Evolutionary conservation across 768 basidiomycete species (phyloP), one percentile per base, ranked within the genome.

Genomic region (Boletellus ananiceps): DNA sequence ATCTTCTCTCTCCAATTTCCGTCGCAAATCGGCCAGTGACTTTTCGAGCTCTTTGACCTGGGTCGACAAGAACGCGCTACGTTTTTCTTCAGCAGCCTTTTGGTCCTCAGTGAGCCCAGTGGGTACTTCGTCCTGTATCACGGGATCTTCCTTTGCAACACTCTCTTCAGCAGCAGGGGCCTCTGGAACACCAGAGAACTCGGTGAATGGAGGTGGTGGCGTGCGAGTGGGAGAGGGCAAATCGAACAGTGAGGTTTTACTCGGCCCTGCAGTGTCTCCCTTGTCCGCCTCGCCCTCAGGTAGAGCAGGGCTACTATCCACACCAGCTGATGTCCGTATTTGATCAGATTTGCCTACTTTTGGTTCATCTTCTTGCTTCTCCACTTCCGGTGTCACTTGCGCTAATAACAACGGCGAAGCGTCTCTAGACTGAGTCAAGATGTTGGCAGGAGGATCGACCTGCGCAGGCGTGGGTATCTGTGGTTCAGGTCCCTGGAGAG

Each of bases 151-250:
- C 8, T 16, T 38, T 15, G 34, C 36, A 16, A 44, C 44, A 15
- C 21, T 49, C 8, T 47, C 56, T 25, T 40, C 55, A 41, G 39
- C 49, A 38, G 43, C 47, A 40, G 15, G 4, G 13, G 6, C 49
- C 3, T 48, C 50, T 3, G 29, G 40, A 32, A 44, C 48, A 14
- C 55, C 56, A 13, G 16, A 51, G 9, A 61, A 51, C 27, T 65
- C 61, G 5, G 36, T 61, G 29, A 63, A 69, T 1, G 66, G 56
- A 12, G 66, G 66, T 5, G 67, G 66, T 8, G 65, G 65, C 9
- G 59, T 42, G 5, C 52, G 2, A 4, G 44, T 14, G n/a, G 55
- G 50, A 35, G 57, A 15, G 4, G 52, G 44, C 1, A 58, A 0
- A 18, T 58, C 50, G 12, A 56, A 13, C 13, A 48, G 23, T 4